Base-by-base conservation (phyloP, 2,329 filamentous ascomycete species). In the Calonectria pseudoreteaudii region DNA sequence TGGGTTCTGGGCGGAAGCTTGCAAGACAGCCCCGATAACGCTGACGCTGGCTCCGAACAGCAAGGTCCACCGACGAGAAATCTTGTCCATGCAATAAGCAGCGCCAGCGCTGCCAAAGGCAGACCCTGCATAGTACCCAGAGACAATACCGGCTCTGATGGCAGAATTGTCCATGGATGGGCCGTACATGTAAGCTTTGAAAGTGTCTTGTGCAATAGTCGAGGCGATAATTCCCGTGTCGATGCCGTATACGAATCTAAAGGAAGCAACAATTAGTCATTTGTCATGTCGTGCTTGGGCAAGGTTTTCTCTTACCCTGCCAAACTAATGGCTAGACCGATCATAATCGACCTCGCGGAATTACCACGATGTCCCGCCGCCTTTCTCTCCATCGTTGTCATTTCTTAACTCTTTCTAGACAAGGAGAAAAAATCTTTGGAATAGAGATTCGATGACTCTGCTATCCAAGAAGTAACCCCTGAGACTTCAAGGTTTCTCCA, bases 1-100 rank as follows among this genome's bases (percentile, higher is more conserved):
- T 18, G 86, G 79, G 53, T 82, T 80, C 38, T 82, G 78, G 0
- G 86, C 85, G 16, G 81, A 82, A 11, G 85, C 84, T 68, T 88
- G 86, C 8, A 87, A 80, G n/a, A 82, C 80, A 4, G 85, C 85
- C 1, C 86, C 86, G 44, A 87, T 81, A 16, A 84, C 67, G 9
- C 74, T 74, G 64, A 67, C 47, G 8, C 18, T n/a, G 4, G 72
- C 53, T 16, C 72, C 72, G 6, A 74, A 49, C 4, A 74, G 65
- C 11, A 74, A 13, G 2, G 68, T 71, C 72, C 72, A 74, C 9
- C 72, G 72, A 9, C 72, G 68, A 36, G 72, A 74, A 6, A 74
- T 49, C 65, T 71, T 74, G 38, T 74, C 72, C 72, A 74, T 74
- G 49, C n/a, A 41, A 47, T 71, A 74, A 3, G 72, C 72, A 9